Evolutionary conservation across 1,284 basidiomycete species (phyloP).

Genomic region (Inonotus hispidus): DNA sequence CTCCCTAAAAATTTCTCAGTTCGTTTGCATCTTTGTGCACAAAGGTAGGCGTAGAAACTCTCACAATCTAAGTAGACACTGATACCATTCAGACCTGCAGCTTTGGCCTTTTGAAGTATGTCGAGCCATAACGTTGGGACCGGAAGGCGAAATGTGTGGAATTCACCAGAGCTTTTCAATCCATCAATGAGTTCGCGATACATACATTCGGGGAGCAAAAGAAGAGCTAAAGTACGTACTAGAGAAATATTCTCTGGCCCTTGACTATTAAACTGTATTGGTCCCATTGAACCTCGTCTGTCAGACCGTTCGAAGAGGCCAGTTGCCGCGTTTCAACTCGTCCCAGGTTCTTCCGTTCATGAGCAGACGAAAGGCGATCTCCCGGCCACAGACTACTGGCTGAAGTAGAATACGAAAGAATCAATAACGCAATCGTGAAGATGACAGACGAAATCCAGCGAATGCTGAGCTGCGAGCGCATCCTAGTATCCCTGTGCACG

Average conservation of each 20-base stretch:
- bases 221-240: slow-evolving; percentile 4
- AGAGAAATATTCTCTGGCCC: slow-evolving; percentile 18
- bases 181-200: neutral
- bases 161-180: slow-evolving; percentile 49
- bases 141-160: slow-evolving; percentile 79
- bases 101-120: slow-evolving; percentile 76
- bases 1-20: slow-evolving; percentile 33
- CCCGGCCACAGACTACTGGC: neutral
- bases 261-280: slow-evolving; percentile 16
- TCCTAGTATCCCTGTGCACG: neutral
- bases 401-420: slow-evolving; percentile 5
- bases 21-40: neutral
- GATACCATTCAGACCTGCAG: slow-evolving; percentile 73
- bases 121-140: slow-evolving; percentile 78
- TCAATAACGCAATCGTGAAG: slow-evolving; percentile 7
- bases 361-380: neutral
- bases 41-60: neutral
- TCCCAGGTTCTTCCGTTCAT: neutral
- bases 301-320: slow-evolving; percentile 6
- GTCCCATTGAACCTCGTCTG: slow-evolving; percentile 17
- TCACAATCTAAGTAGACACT: slow-evolving; percentile 66
- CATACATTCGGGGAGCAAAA: neutral
- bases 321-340: neutral
- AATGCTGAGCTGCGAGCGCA: neutral
- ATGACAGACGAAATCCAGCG: slow-evolving; percentile 8